Evolutionary conservation across 768 basidiomycete species (phyloP).

Genomic region (Megacollybia marginata): DNA sequence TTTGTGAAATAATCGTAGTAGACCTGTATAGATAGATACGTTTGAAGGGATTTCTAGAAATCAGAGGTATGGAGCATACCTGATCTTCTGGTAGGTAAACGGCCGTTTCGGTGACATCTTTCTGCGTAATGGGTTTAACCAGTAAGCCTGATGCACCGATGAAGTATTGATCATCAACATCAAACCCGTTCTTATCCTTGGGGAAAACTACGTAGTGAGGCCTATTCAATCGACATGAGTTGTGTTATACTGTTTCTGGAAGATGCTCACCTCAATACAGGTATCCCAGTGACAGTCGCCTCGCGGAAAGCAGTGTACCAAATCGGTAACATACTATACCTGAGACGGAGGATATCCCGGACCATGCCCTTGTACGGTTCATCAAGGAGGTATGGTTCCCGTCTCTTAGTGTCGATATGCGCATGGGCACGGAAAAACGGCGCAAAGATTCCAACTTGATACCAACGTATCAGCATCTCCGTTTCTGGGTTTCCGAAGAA

Average conservation of each 20-base stretch:
- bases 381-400: constrained; percentile 90
- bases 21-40: constrained; percentile 37
- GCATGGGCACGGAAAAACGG: constrained; percentile 99
- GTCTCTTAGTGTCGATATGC: constrained; percentile 94
- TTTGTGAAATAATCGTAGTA: constrained; percentile 93
- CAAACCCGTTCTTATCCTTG: constrained; percentile 76
- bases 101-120: constrained; percentile 58
- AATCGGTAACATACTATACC: constrained; percentile 82
- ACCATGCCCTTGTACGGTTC: constrained; percentile 85
- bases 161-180: constrained; percentile 91
- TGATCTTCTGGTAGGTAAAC: constrained; percentile 87
- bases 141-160: constrained; percentile 84
- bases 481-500: constrained; percentile 96
- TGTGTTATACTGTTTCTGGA: background rate
- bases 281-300: constrained; percentile 71
- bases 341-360: constrained; percentile 66
- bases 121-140: constrained; percentile 81
- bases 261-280: constrained; percentile 65
- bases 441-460: constrained; percentile 89
- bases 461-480: constrained; percentile 96
- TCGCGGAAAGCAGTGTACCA: constrained; percentile 99
- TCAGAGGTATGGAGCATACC: constrained; percentile 26
- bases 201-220: constrained; percentile 98
- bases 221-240: constrained; percentile 27
- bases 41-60: background rate